Base-by-base conservation (phyloP, 202 grass and related monocot genomes). In the Alloteropsis angusta region DNA sequence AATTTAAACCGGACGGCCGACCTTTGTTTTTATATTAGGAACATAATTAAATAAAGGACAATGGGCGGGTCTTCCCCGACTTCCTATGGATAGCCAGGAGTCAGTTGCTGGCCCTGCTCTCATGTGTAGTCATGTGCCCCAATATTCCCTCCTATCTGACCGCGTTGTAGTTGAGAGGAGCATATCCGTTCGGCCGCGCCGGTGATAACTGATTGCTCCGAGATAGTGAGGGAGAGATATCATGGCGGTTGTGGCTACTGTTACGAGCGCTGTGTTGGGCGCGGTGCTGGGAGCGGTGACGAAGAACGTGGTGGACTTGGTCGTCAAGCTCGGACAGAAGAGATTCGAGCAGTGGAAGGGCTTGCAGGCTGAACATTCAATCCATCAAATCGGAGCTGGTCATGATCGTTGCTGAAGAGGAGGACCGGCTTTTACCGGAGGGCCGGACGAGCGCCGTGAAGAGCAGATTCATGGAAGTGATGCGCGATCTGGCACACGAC, bases 361-460 rank as follows among this genome's bases (percentile, higher is more conserved):
- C 8, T 55, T 74, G 9, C 12, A 15, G 3, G 4, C 2, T 0
- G 71, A 57, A n/a, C n/a, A 58, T 74, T 12, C 21, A 4, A 4
- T 56, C 16, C 72, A 34, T 62, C 14, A 11, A 15, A 6, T n/a
- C 0, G 0, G 73, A 76, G 74, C 26, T 76, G 18, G 25, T 4
- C 1, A 62, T 76, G 74, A 76, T 76, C 1, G 22, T 17, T 0
- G 66, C 3, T 0, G 57, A 8, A 0, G 17, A 48, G 9, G 10
- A 35, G 17, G 42, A 62, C 4, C 18, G 19, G 10, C 42, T 6
- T 0, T 32, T 8, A 0, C 14, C 4, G 0, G 60, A 44, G 5
- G 42, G 16, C 0, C 41, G n/a, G n/a, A n/a, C 41, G 0, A 76
- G 41, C 3, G 25, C 4, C 17, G 19, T 74, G 13, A 25, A 28